Conservation (phyloP, 306 rosid genomes). For the Crotalaria pallida region DNA sequence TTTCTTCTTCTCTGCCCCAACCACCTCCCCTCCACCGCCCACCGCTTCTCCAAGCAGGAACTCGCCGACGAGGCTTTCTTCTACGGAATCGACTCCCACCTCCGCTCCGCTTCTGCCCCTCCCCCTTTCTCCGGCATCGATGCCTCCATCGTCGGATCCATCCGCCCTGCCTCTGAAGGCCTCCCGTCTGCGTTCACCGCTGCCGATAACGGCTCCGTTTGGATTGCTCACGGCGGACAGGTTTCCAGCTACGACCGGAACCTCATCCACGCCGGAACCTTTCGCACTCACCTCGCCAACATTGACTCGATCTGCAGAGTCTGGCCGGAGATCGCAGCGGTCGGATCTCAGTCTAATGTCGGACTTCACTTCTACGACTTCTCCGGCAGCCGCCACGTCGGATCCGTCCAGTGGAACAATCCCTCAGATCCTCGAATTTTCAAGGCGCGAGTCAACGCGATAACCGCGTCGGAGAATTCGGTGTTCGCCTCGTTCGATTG, state of each 20-base stretch:
- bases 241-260: slow-evolving; percentile 68
- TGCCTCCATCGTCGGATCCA: slow-evolving; percentile 40
- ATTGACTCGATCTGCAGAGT: slow-evolving; percentile 65
- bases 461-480: slow-evolving; percentile 38
- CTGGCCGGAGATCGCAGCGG: slow-evolving; percentile 65
- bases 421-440: slow-evolving; percentile 67
- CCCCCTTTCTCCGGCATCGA: slow-evolving; percentile 70
- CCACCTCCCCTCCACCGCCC: slow-evolving; percentile 60
- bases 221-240: slow-evolving; percentile 92
- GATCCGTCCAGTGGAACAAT: slow-evolving; percentile 72
- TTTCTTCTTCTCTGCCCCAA: slow-evolving; percentile 70
- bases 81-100: slow-evolving; percentile 68
- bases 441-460: slow-evolving; percentile 72
- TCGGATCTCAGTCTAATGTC: slow-evolving; percentile 52
- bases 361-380: slow-evolving; percentile 81
- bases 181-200: slow-evolving; percentile 55
- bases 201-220: slow-evolving; percentile 55
- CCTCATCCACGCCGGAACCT: slow-evolving; percentile 48
- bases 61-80: slow-evolving; percentile 81
- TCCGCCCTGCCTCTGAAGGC: slow-evolving; percentile 77
- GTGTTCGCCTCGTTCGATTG: slow-evolving; percentile 70
- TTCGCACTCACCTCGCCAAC: slow-evolving; percentile 67
- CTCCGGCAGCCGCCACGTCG: slow-evolving; percentile 56
- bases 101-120: slow-evolving; percentile 56
- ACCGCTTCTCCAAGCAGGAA: slow-evolving; percentile 64